Evolutionary conservation across 192 early-diverging fungal genomes (phyloP).

Genomic region (Martensiomyces pterosporus): DNA sequence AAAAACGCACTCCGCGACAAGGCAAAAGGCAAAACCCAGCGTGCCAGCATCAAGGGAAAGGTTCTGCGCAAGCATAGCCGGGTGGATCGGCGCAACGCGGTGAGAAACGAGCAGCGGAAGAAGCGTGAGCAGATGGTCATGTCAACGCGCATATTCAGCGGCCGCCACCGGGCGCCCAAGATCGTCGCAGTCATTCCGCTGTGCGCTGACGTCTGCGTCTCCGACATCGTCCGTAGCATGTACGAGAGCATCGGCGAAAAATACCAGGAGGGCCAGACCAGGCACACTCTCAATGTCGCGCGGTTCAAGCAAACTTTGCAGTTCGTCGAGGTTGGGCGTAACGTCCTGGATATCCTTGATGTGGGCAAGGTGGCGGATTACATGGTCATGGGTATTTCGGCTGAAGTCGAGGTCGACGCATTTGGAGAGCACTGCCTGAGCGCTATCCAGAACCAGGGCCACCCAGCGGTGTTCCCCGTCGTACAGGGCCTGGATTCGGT

Average conservation of each 20-base stretch:
- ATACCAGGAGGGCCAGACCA: slow-evolving; percentile 26
- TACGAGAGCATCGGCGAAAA: slow-evolving; percentile 52
- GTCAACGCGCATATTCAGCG: slow-evolving; percentile 79
- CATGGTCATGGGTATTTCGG: slow-evolving; percentile 81
- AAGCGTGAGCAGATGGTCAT: slow-evolving; percentile 70
- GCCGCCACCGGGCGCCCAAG: slow-evolving; percentile 79
- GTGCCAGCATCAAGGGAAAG: slow-evolving; percentile 57
- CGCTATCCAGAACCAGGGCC: slow-evolving; percentile 85
- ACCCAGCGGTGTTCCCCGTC: slow-evolving; percentile 66
- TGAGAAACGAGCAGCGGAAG: slow-evolving; percentile 73
- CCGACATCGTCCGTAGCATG: slow-evolving; percentile 47
- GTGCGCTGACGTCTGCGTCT: slow-evolving; percentile 68
- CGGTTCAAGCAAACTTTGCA: slow-evolving; percentile 91
- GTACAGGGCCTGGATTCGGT: slow-evolving; percentile 68
- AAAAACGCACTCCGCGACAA: slow-evolving; percentile 77
- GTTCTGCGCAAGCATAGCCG: slow-evolving; percentile 54
- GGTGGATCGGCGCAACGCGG: slow-evolving; percentile 76
- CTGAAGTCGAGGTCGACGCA: slow-evolving; percentile 85
- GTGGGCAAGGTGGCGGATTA: slow-evolving; percentile 90
- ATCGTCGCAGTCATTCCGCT: slow-evolving; percentile 86
- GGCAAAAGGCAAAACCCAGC: slow-evolving; percentile 76
- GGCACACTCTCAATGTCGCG: slow-evolving; percentile 51
- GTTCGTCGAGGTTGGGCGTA: slow-evolving; percentile 71
- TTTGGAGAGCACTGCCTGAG: slow-evolving; percentile 84
- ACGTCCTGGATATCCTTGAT: slow-evolving; percentile 83